A percentile compares a stretch with the other conserved stretches of the same genome.
Conservation (phyloP, 164 flowering plant species). For the Hamamelis virginiana region DNA sequence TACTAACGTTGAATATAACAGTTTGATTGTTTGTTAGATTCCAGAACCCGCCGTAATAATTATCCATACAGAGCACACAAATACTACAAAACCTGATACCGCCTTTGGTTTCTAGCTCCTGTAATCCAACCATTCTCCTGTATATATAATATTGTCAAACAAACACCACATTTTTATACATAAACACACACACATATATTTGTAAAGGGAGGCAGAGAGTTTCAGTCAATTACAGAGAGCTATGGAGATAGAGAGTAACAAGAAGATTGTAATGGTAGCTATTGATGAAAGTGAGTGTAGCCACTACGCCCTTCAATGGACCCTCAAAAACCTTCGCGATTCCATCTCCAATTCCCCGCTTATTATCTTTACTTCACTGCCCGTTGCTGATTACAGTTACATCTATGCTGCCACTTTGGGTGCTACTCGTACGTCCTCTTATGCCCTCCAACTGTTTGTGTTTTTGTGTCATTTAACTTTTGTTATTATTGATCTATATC, state of each 20-base stretch:
- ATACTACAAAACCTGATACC: no score
- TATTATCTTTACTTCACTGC: slow-evolving; percentile 41
- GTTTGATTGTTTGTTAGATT: neutral
- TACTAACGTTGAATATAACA: neutral
- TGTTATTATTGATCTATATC: neutral
- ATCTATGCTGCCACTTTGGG: slow-evolving; percentile 45
- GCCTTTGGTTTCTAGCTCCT: no score
- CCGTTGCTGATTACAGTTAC: slow-evolving; percentile 21
- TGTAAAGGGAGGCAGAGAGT: no score
- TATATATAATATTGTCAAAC: no score
- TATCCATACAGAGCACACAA: neutral
- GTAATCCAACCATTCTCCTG: no score
- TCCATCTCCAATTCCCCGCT: slow-evolving; percentile 31
- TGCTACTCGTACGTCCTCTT: slow-evolving; percentile 31
- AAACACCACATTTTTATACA: no score
- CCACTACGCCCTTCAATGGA: slow-evolving; percentile 66
- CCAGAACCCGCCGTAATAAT: neutral
- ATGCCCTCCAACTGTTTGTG: neutral
- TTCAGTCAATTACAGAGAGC: no score
- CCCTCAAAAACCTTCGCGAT: slow-evolving; percentile 40
- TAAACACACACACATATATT: no score
- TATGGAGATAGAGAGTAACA: neutral
- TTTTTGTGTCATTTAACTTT: neutral
- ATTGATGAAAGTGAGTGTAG: slow-evolving; percentile 82
- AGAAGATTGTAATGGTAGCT: slow-evolving; percentile 72